A percentile compares a stretch with the other conserved stretches of the same genome.
These are phyloP conservation scores for Paramecium primaurelia DNA, from an alignment of 73 alveolate genomes.

Conservation along the genomic window DNA sequence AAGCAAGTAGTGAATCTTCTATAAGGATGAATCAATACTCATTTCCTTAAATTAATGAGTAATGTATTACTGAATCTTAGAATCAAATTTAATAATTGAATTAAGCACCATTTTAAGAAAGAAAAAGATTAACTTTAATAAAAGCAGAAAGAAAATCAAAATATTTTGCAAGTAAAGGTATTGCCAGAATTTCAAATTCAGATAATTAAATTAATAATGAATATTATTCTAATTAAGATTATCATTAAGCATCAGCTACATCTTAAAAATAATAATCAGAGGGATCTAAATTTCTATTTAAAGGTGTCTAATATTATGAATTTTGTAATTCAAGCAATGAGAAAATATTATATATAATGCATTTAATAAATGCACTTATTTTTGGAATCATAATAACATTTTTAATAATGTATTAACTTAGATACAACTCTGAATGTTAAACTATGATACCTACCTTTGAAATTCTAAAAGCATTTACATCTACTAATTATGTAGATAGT, in stretches of 20 bases:
- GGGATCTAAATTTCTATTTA: not conserved
- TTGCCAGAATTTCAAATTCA: not conserved
- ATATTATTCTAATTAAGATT: not conserved
- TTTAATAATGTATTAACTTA: not conserved
- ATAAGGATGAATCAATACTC: not conserved
- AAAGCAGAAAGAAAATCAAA: not conserved
- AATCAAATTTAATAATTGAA: not conserved
- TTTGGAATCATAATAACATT: not conserved
- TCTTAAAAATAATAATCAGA: not conserved
- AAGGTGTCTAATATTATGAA: not conserved
- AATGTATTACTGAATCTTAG: not conserved
- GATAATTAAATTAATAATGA: not conserved
- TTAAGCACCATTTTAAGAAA: not conserved
- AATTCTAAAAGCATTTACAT: not conserved
- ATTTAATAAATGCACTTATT: not conserved
- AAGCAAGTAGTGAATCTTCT: not conserved
- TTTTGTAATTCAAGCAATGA: not conserved
- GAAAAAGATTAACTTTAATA: not conserved
- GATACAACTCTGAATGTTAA: not conserved
- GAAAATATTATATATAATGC: not conserved
- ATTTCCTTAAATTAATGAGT: not conserved
- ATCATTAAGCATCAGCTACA: not conserved
- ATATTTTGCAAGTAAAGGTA: not conserved
- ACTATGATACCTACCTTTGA: not conserved
- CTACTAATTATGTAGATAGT: not conserved